These are phyloP conservation scores for Dimocarpus longan DNA, from an alignment of 345 rosid genomes.

Conservation along the genomic window DNA sequence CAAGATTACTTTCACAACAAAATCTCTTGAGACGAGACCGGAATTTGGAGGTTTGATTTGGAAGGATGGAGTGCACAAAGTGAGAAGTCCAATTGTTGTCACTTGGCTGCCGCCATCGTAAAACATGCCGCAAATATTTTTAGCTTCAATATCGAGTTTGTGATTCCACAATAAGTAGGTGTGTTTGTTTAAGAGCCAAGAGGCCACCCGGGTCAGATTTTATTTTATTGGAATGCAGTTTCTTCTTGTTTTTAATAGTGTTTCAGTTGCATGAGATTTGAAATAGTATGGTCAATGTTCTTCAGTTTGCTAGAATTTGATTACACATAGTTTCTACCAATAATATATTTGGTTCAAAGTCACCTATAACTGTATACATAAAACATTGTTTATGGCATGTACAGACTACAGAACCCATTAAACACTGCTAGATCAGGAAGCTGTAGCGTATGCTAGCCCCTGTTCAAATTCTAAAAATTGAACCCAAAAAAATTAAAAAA, in stretches of 20 bases:
- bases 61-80: slow-evolving; percentile 81
- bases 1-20: slow-evolving; percentile 61
- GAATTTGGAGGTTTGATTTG: slow-evolving; percentile 84
- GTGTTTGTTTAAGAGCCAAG: slow-evolving; percentile 35
- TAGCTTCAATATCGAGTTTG: background rate
- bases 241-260: background rate
- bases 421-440: too few relatives aligned
- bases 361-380: too few relatives aligned
- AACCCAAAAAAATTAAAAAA: too few relatives aligned
- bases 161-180: slow-evolving; percentile 32
- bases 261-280: background rate
- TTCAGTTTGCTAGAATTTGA: too few relatives aligned
- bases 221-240: slow-evolving; percentile 17
- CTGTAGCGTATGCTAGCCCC: too few relatives aligned
- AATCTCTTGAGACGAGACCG: slow-evolving; percentile 48
- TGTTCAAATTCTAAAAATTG: too few relatives aligned
- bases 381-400: too few relatives aligned
- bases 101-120: slow-evolving; percentile 64
- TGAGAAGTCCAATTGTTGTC: slow-evolving; percentile 75
- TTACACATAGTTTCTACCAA: too few relatives aligned
- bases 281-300: too few relatives aligned
- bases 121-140: slow-evolving; percentile 10
- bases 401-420: too few relatives aligned
- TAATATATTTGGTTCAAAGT: too few relatives aligned
- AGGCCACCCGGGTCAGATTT: slow-evolving; percentile 19